These are phyloP conservation scores for Paecilomyces fulvus DNA, from an alignment of 2,329 filamentous ascomycete genomes.

Conservation along the genomic window DNA sequence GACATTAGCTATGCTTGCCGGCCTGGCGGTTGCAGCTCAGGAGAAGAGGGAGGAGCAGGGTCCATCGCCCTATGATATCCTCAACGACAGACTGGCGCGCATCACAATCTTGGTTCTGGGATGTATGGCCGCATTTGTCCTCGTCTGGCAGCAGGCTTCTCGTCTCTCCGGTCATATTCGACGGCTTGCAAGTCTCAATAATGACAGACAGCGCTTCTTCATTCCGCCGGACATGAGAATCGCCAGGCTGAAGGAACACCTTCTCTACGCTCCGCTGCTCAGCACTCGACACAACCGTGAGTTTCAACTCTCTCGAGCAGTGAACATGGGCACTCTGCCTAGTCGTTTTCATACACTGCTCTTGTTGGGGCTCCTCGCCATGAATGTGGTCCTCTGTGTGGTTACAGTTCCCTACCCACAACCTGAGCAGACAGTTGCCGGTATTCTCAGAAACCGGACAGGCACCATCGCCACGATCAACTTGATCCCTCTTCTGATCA, in stretches of 20 bases:
- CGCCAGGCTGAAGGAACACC: slow-evolving; percentile 61
- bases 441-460: slow-evolving; percentile 43
- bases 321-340: slow-evolving; percentile 40
- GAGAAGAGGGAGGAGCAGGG: slow-evolving; percentile 14
- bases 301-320: slow-evolving; percentile 33
- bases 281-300: slow-evolving; percentile 37
- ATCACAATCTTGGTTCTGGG: slow-evolving; percentile 59
- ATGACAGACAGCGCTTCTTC: slow-evolving; percentile 74
- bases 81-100: slow-evolving; percentile 49
- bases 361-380: slow-evolving; percentile 30
- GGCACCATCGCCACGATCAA: slow-evolving; percentile 78
- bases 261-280: slow-evolving; percentile 44
- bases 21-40: slow-evolving; percentile 18
- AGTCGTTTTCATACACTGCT: slow-evolving; percentile 39
- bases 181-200: slow-evolving; percentile 65
- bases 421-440: slow-evolving; percentile 23
- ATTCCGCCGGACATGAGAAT: slow-evolving; percentile 47
- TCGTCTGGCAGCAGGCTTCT: slow-evolving; percentile 58
- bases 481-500: slow-evolving; percentile 76
- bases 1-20: slow-evolving; percentile 18
- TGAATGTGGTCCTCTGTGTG: slow-evolving; percentile 44
- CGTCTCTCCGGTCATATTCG: slow-evolving; percentile 60
- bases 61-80: slow-evolving; percentile 18
- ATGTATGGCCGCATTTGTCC: slow-evolving; percentile 53
- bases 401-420: slow-evolving; percentile 34